These are phyloP conservation scores for Monosporascus sp. DNA, from an alignment of 2,329 filamentous ascomycete genomes.

Conservation along the genomic window DNA sequence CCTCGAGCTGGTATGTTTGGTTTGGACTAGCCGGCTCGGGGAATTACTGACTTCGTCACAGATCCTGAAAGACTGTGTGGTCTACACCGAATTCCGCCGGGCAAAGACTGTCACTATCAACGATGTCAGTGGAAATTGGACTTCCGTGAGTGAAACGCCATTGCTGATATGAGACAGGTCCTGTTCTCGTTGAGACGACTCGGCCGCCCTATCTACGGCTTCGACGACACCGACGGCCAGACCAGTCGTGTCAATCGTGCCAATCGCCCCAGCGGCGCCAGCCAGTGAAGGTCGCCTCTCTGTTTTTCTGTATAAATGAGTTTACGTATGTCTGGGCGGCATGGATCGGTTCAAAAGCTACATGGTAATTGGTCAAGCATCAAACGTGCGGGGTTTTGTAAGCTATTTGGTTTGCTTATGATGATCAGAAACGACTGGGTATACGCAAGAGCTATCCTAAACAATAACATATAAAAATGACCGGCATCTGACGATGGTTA, in stretches of 20 bases:
- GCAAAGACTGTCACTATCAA: slow-evolving; percentile 59
- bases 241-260: slow-evolving; percentile 1
- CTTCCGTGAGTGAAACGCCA: background rate
- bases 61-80: slow-evolving; percentile 47
- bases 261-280: no score
- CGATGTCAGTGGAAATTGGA: slow-evolving; percentile 45
- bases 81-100: slow-evolving; percentile 47
- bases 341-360: no score
- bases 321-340: no score
- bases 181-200: slow-evolving; percentile 44
- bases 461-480: no score
- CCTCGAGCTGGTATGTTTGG: slow-evolving; percentile 40
- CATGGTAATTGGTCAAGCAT: no score
- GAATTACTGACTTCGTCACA: slow-evolving; percentile 21
- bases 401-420: background rate
- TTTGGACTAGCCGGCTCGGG: background rate
- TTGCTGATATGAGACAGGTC: slow-evolving; percentile 37
- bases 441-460: no score
- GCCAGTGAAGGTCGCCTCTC: background rate
- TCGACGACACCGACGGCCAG: slow-evolving; percentile 38
- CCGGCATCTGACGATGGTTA: background rate
- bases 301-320: no score
- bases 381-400: background rate
- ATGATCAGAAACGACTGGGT: background rate
- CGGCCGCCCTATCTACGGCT: slow-evolving; percentile 54